Conservation (phyloP, 2,329 filamentous ascomycete genomes). For the Penicillium brasilianum region DNA sequence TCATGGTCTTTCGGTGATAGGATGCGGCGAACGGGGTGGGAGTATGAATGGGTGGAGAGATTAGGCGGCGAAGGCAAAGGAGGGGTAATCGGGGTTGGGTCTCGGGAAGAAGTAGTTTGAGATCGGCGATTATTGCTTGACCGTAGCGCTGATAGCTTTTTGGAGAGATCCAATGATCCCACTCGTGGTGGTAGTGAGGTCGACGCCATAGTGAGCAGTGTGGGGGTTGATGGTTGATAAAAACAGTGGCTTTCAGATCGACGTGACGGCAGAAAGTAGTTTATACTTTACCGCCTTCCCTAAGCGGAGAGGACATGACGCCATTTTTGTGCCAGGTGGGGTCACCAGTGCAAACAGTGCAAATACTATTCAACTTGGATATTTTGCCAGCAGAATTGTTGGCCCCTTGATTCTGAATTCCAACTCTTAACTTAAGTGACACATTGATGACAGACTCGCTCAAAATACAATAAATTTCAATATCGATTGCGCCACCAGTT, state of each 20-base stretch:
- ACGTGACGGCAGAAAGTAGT: slow-evolving; percentile 7
- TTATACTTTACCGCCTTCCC: not conserved
- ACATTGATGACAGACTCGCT: not conserved
- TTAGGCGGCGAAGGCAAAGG: slow-evolving; percentile 71
- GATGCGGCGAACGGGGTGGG: slow-evolving; percentile 75
- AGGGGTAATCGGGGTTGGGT: slow-evolving; percentile 76
- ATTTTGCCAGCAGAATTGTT: not conserved
- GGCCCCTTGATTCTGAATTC: not conserved
- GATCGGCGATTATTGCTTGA: slow-evolving; percentile 40
- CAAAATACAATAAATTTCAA: not conserved
- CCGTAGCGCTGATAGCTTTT: slow-evolving; percentile 47
- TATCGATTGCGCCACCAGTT: too few relatives aligned
- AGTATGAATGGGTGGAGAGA: slow-evolving; percentile 64
- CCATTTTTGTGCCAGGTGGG: not conserved
- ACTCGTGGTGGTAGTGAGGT: slow-evolving; percentile 24
- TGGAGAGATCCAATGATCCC: slow-evolving; percentile 44
- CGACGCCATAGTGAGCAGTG: slow-evolving; percentile 31
- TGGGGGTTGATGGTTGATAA: slow-evolving; percentile 14
- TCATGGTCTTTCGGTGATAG: slow-evolving; percentile 80
- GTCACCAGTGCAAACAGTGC: not conserved
- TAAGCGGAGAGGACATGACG: not conserved
- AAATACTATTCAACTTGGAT: not conserved
- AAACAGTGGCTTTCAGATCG: slow-evolving; percentile 11
- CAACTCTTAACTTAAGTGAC: too few relatives aligned
- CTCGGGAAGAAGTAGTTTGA: slow-evolving; percentile 35